A percentile compares a stretch with the other conserved stretches of the same genome.
These are phyloP conservation scores for Candida ascalaphidarum DNA, from an alignment of 805 yeast genomes.

Conservation along the genomic window DNA sequence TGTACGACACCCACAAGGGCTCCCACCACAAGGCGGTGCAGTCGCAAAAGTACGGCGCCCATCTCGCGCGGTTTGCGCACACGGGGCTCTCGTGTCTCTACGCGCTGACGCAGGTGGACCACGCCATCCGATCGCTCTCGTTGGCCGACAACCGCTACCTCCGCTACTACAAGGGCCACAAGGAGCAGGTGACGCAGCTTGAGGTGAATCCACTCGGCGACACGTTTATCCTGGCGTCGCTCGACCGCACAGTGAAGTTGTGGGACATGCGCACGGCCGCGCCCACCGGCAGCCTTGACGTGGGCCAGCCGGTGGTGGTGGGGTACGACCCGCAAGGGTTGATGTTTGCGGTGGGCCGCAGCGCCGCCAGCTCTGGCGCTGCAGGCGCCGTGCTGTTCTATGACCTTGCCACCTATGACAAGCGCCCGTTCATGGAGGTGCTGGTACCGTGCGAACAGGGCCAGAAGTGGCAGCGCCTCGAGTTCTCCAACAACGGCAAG, in stretches of 20 bases:
- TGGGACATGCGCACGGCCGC: conserved; percentile 79
- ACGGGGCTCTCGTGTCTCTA: conserved; percentile 63
- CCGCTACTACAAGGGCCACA: conserved; percentile 85
- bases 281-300: conserved; percentile 50
- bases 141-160: conserved; percentile 71
- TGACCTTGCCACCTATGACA: conserved; percentile 49
- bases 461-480: conserved; percentile 52
- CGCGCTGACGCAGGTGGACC: conserved; percentile 74
- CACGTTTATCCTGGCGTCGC: conserved; percentile 55
- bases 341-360: conserved; percentile 58
- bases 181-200: conserved; percentile 60
- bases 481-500: conserved; percentile 75
- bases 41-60: conserved; percentile 89
- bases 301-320: conserved; percentile 45
- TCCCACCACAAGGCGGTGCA: conserved; percentile 58
- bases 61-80: conserved; percentile 78
- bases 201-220: conserved; percentile 69
- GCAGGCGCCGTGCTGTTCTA: conserved; percentile 39
- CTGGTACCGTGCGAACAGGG: conserved; percentile 11
- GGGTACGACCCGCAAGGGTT: conserved; percentile 82
- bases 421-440: conserved; percentile 40
- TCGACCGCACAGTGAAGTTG: conserved; percentile 71
- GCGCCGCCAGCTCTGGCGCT: conserved; percentile 15
- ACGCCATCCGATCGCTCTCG: conserved; percentile 67
- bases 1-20: conserved; percentile 71